A percentile compares a stretch with the other conserved stretches of the same genome.
Evolutionary conservation across 2,329 filamentous ascomycete species (phyloP).

Genomic region (Aspergillus japonicus): DNA sequence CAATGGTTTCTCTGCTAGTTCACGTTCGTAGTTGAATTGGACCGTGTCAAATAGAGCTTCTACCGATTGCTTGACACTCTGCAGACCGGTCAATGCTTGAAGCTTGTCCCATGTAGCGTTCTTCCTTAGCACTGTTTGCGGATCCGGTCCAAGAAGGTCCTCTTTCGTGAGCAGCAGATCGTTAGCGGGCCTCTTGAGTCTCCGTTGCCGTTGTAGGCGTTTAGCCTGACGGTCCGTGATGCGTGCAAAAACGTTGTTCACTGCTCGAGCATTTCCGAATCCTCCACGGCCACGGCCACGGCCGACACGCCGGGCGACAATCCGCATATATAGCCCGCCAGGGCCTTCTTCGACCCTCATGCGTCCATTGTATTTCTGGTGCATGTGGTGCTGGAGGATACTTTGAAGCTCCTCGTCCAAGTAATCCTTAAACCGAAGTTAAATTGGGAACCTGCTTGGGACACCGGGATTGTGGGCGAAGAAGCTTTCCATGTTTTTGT

Average conservation of each 20-base stretch:
- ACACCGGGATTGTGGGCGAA: constrained; percentile 73
- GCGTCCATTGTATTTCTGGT: constrained; percentile 51
- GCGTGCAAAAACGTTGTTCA: constrained; percentile 60
- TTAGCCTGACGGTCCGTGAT: constrained; percentile 61
- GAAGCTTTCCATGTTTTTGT: constrained; percentile 71
- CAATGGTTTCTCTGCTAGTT: too few relatives aligned
- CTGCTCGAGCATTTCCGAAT: constrained; percentile 70
- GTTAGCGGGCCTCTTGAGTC: too few relatives aligned
- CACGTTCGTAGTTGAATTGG: too few relatives aligned
- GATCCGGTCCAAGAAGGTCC: too few relatives aligned
- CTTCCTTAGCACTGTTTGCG: too few relatives aligned
- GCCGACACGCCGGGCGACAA: constrained; percentile 62
- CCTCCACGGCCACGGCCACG: constrained; percentile 62
- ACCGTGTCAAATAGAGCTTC: too few relatives aligned
- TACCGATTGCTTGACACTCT: too few relatives aligned
- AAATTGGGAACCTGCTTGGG: constrained; percentile 65
- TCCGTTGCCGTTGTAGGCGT: constrained; percentile 53
- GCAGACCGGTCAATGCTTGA: too few relatives aligned
- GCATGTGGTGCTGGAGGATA: constrained; percentile 59
- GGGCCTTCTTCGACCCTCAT: constrained; percentile 63
- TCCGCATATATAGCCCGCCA: constrained; percentile 62
- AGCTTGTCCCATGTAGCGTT: too few relatives aligned
- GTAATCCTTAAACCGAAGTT: constrained; percentile 69
- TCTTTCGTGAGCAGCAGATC: too few relatives aligned
- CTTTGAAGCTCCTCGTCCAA: constrained; percentile 60